Conservation (phyloP, 2,329 filamentous ascomycete species). For the Macrophomina pseudophaseolina region DNA sequence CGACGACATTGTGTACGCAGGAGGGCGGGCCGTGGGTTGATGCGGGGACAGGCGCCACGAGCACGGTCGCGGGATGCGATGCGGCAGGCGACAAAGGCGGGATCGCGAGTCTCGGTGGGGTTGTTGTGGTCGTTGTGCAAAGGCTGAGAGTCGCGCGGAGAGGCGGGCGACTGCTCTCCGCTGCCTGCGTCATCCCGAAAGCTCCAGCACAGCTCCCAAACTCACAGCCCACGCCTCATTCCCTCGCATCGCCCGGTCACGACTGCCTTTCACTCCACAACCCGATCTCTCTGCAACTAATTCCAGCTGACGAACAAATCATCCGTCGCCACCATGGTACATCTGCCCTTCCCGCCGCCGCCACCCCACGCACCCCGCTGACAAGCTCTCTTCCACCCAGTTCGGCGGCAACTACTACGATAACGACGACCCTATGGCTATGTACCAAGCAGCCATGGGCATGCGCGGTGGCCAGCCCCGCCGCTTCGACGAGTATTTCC, state of each 20-base stretch:
- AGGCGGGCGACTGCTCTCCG: conserved; percentile 1
- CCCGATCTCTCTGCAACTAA: background rate
- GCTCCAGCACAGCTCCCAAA: conserved; percentile 17
- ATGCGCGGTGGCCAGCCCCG: conserved; percentile 61
- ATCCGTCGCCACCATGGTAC: conserved; percentile 39
- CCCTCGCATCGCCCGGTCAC: background rate
- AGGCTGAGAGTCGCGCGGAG: conserved; percentile 16
- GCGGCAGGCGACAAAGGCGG: too few relatives aligned
- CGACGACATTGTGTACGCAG: conserved; percentile 42
- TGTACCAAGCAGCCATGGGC: conserved; percentile 60
- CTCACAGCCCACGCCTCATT: background rate
- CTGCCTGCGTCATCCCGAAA: conserved; percentile 22
- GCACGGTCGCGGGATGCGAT: background rate
- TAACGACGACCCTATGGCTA: conserved; percentile 58
- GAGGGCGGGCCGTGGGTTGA: background rate
- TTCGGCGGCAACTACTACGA: conserved; percentile 56
- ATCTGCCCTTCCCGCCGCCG: conserved; percentile 29
- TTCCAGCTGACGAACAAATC: background rate
- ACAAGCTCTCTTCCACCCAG: conserved; percentile 32
- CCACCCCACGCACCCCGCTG: conserved; percentile 29
- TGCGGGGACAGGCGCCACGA: background rate
- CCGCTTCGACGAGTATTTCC: conserved; percentile 97
- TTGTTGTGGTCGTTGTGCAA: background rate
- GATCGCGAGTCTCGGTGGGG: background rate
- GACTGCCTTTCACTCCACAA: background rate